Percentiles rank a stretch among this genome's conserved stretches.
Evolutionary conservation across 1,139 yeast genomes (phyloP).

Genomic region (Magnusiomyces ingens): DNA sequence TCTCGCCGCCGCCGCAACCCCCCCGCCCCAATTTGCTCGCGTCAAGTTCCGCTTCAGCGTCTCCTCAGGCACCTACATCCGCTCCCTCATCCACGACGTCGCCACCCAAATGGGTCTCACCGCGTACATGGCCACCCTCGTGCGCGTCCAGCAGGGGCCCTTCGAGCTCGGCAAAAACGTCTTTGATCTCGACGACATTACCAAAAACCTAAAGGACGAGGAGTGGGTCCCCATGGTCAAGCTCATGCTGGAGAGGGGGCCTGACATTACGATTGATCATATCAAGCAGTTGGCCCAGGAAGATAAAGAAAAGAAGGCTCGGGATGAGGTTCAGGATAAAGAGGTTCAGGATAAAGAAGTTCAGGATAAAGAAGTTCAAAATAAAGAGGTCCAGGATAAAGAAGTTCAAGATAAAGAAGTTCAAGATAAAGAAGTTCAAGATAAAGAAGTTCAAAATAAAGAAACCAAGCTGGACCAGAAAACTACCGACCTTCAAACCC

Average conservation of each 20-base stretch:
- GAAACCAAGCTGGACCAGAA: not conserved
- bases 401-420: not conserved
- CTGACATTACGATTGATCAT: constrained; percentile 6
- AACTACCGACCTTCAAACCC: not conserved
- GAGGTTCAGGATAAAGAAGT: no score
- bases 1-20: not conserved
- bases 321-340: no score
- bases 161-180: constrained; percentile 74
- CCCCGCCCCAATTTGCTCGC: not conserved
- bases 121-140: constrained; percentile 83
- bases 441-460: not conserved
- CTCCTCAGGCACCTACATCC: constrained; percentile 91
- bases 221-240: constrained; percentile 16
- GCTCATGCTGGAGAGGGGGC: constrained; percentile 11
- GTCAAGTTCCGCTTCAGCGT: constrained; percentile 71
- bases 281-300: not conserved
- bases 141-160: constrained; percentile 68
- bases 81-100: constrained; percentile 82
- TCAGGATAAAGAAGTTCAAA: no score
- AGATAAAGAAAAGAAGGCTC: not conserved
- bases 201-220: not conserved
- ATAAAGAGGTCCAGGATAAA: not conserved
- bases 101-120: constrained; percentile 77
- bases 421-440: not conserved
- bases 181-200: constrained; percentile 58